Base-by-base conservation (phyloP, 345 rosid species). In the Citrus cavaleriei region DNA sequence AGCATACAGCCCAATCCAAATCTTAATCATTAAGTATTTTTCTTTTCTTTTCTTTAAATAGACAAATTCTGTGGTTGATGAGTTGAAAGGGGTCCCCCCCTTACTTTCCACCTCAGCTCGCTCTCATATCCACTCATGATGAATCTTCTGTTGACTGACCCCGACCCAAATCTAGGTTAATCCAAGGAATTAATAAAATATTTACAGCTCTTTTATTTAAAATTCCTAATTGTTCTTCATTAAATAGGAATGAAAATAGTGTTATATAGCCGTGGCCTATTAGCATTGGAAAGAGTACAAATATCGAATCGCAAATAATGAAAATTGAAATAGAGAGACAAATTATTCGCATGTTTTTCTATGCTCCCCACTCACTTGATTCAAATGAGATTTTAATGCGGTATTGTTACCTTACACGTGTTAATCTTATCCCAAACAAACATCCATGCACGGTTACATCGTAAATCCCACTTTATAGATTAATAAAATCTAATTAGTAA, bases 71-170 rank as follows among this genome's bases (percentile, higher is more conserved):
- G 4, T 69, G 51, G 70, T 58, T 68, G 30, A 49, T 68, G 72
- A 10, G 2, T 76, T 51, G 46, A 76, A 81, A 81, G 57, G 78
- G 79, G 61, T 2, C 28, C 62, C 51, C 42, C 25, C 34, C 34
- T 28, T 25, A 25, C 71, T 77, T 72, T 70, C 77, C 84, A 82
- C 88, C 78, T 76, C 40, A 75, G 35, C 49, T 49, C 25, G 21
- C 27, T 25, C 22, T 30, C 70, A 18, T 54, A 42, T 46, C 74
- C 78, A 66, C 73, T 21, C 24, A 12, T n/a, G 57, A 51, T 18
- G 22, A 14, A 5, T 18, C 0, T 12, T 42, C 51, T 42, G 51
- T 3, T 12, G 51, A 10, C 51, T 12, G 51, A 10, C 51, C 46
- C 3, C 42, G 51, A 42, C 51, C 51, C 51, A 12, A 12, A 42